Percentiles rank a stretch among this genome's conserved stretches.
Evolutionary conservation across 2,329 filamentous ascomycete species (phyloP).

Genomic region (Endothia cerciana): DNA sequence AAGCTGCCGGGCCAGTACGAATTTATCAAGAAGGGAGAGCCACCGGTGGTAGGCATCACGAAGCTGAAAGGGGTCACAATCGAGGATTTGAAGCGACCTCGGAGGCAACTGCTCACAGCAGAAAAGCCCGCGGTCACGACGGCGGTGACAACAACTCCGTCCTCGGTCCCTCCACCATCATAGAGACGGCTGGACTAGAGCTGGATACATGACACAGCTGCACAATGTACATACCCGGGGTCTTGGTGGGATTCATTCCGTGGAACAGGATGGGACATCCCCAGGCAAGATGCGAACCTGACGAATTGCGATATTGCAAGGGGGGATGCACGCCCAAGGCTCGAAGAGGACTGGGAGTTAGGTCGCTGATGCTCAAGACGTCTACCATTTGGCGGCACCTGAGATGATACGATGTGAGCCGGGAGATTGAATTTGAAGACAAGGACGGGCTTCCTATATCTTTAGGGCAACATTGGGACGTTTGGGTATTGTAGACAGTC

Average conservation of each 20-base stretch:
- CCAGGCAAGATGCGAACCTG: background rate
- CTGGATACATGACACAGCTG: slow-evolving; percentile 29
- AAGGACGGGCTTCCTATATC: background rate
- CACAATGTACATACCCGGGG: slow-evolving; percentile 15
- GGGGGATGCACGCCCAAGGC: background rate
- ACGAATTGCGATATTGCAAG: background rate
- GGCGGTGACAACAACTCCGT: slow-evolving; percentile 37
- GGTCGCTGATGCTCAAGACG: background rate
- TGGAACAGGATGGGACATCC: background rate
- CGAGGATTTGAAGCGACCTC: slow-evolving; percentile 80
- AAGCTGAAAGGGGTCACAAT: slow-evolving; percentile 80
- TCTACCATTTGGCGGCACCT: background rate
- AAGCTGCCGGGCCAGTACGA: slow-evolving; percentile 93
- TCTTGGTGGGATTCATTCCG: background rate
- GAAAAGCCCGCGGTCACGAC: slow-evolving; percentile 41
- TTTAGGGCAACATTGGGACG: background rate
- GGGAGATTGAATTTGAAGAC: background rate
- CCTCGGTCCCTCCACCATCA: slow-evolving; percentile 39
- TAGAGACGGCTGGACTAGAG: slow-evolving; percentile 36
- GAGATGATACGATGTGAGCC: background rate
- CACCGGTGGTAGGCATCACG: slow-evolving; percentile 88
- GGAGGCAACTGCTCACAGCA: slow-evolving; percentile 63
- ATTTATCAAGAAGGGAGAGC: slow-evolving; percentile 90
- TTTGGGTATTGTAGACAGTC: background rate
- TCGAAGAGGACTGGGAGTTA: background rate